Percentiles rank a stretch among this genome's conserved stretches.
Conservation (phyloP, 371 early-diverging fungal genomes). For the Syncephalastrum contaminatum region DNA sequence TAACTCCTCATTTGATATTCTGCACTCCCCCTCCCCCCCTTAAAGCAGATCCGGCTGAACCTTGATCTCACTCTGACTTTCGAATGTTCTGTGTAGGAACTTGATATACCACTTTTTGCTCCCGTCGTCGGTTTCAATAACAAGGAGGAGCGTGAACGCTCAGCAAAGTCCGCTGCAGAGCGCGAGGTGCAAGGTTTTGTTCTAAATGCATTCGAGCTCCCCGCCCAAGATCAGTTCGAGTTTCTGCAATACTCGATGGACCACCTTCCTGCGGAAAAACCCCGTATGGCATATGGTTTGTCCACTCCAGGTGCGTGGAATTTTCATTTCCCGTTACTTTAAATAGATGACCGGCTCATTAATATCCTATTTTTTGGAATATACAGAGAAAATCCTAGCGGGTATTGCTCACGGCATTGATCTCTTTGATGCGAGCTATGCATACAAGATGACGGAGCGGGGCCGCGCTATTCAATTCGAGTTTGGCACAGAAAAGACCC, state of each 20-base stretch:
- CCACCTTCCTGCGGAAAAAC: conserved; percentile 43
- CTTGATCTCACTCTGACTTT: too few species aligned
- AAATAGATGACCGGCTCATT: background rate
- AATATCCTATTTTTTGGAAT: conserved; percentile 1
- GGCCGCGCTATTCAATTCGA: conserved; percentile 44
- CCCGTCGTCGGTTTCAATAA: conserved; percentile 54
- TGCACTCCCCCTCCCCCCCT: too few species aligned
- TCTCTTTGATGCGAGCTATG: conserved; percentile 68
- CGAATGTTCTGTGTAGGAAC: background rate
- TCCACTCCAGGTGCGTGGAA: conserved; percentile 34
- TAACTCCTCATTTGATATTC: too few species aligned
- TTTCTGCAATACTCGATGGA: conserved; percentile 34
- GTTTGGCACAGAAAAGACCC: conserved; percentile 25
- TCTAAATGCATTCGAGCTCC: conserved; percentile 37
- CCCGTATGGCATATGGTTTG: conserved; percentile 48
- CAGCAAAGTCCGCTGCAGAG: conserved; percentile 55
- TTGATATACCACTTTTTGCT: conserved; percentile 54
- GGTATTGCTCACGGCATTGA: conserved; percentile 69
- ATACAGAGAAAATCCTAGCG: conserved; percentile 57
- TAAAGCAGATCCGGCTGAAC: too few species aligned
- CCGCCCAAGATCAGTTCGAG: conserved; percentile 11
- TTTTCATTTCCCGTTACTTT: too few species aligned
- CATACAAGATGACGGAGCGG: conserved; percentile 41
- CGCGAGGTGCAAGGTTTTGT: conserved; percentile 53
- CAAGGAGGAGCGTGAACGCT: conserved; percentile 55